These are phyloP conservation scores for Tetracladium maxilliforme DNA, from an alignment of 2,329 filamentous ascomycete species.

Conservation along the genomic window DNA sequence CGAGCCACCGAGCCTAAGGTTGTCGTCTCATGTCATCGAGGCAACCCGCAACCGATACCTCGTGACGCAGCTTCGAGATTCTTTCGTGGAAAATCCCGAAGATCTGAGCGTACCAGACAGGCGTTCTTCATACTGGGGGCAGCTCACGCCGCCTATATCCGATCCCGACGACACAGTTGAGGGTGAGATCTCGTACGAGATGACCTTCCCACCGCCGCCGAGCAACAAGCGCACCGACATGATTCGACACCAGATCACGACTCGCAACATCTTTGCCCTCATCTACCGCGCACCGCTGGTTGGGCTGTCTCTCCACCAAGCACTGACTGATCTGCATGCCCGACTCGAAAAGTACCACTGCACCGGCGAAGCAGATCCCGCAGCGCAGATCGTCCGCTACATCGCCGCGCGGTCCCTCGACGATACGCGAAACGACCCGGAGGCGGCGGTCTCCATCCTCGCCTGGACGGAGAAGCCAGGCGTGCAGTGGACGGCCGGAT, in stretches of 20 bases:
- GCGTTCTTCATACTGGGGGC: conserved; percentile 15
- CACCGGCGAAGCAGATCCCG: conserved; percentile 37
- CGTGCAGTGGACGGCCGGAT: conserved; percentile 51
- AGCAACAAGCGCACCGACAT: conserved; percentile 30
- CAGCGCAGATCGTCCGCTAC: conserved; percentile 46
- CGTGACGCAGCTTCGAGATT: conserved; percentile 35
- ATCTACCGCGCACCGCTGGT: conserved; percentile 50
- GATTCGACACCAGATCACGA: conserved; percentile 46
- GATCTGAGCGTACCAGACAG: conserved; percentile 18
- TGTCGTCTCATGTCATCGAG: conserved; percentile 44
- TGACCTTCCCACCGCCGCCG: conserved; percentile 45
- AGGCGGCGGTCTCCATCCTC: conserved; percentile 43
- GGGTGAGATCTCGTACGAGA: conserved; percentile 42
- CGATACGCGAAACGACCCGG: conserved; percentile 45
- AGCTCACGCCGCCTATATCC: conserved; percentile 27
- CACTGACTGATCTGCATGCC: conserved; percentile 44
- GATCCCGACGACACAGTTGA: too few relatives aligned
- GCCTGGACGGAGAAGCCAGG: conserved; percentile 49
- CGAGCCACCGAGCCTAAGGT: conserved; percentile 36
- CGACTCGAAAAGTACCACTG: conserved; percentile 45
- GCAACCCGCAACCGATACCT: conserved; percentile 38
- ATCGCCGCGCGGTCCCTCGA: conserved; percentile 43
- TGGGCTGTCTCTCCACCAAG: conserved; percentile 46
- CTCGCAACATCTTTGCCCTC: conserved; percentile 54
- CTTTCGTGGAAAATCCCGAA: conserved; percentile 30